Evolutionary conservation across 2,329 filamentous ascomycete genomes (phyloP).

Genomic region (Bertia moriformis): DNA sequence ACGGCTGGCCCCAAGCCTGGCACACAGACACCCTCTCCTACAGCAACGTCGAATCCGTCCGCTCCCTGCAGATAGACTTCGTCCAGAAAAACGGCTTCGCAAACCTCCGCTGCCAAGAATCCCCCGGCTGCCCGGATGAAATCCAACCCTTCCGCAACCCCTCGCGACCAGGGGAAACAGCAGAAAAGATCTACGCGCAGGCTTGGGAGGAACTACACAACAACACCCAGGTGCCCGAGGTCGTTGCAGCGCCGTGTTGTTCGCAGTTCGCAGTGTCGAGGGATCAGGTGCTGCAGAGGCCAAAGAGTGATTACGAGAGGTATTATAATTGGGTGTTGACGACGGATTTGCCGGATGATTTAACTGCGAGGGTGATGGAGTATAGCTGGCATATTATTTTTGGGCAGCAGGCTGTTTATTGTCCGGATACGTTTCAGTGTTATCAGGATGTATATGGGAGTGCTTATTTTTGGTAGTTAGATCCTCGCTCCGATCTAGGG

Average conservation of each 20-base stretch:
- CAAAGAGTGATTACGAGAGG: constrained; percentile 35
- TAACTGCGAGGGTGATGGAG: constrained; percentile 46
- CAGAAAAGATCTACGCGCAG: constrained; percentile 24
- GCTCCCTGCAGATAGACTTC: constrained; percentile 28
- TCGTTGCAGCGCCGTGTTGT: constrained; percentile 44
- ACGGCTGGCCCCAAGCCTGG: constrained; percentile 30
- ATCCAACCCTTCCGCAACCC: constrained; percentile 24
- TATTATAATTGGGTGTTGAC: constrained; percentile 45
- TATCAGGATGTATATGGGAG: background rate
- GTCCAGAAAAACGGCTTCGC: constrained; percentile 39
- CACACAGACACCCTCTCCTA: constrained; percentile 38
- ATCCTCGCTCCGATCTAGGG: no score
- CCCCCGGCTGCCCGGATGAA: constrained; percentile 36
- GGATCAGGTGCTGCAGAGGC: constrained; percentile 30
- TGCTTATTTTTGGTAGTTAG: background rate
- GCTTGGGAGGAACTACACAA: constrained; percentile 26
- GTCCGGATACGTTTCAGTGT: background rate
- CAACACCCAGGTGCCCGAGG: constrained; percentile 24
- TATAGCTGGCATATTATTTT: constrained; percentile 51
- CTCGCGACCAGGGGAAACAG: constrained; percentile 20
- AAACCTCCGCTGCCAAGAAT: constrained; percentile 45
- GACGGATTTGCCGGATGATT: constrained; percentile 34
- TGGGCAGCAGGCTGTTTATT: background rate
- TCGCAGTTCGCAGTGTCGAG: constrained; percentile 49
- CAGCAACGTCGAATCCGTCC: constrained; percentile 35